Evolutionary conservation across 192 early-diverging fungal species (phyloP).

Genomic region (Coemansia sp.): DNA sequence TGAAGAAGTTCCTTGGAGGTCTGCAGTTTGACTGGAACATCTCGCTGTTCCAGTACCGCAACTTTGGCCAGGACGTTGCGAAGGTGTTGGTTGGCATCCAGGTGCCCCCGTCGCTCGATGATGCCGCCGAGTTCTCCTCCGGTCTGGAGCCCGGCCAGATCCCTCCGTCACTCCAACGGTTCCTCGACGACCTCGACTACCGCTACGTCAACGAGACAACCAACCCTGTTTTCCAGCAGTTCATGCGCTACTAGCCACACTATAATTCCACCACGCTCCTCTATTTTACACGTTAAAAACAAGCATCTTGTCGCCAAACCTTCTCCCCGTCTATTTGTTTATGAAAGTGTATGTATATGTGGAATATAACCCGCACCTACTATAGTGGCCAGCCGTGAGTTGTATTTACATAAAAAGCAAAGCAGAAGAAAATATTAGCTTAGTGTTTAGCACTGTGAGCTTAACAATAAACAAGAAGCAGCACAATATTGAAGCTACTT

Average conservation of each 20-base stretch:
- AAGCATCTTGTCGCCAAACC: too few species aligned
- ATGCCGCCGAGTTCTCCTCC: conserved; percentile 14
- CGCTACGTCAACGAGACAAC: conserved; percentile 90
- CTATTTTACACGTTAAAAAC: neutral
- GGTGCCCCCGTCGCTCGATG: conserved; percentile 66
- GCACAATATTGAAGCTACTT: too few species aligned
- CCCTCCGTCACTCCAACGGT: conserved; percentile 64
- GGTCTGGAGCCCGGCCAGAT: conserved; percentile 19
- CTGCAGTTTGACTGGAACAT: conserved; percentile 73
- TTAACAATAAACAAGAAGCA: too few species aligned
- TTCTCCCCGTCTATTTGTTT: too few species aligned
- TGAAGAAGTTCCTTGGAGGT: conserved; percentile 80
- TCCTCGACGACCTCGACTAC: conserved; percentile 80
- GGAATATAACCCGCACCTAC: too few species aligned
- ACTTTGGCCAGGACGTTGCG: conserved; percentile 94
- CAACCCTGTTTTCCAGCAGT: conserved; percentile 87
- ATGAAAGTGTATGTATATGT: too few species aligned
- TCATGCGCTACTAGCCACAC: conserved; percentile 56
- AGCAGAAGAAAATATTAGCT: too few species aligned
- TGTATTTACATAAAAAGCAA: too few species aligned
- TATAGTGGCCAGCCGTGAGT: too few species aligned
- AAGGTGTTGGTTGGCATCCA: conserved; percentile 94
- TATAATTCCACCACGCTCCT: neutral
- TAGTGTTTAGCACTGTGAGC: too few species aligned
- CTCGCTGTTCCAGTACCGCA: conserved; percentile 94